Evolutionary conservation across 495 filamentous ascomycete genomes (phyloP).

Genomic region (Annulohypoxylon moriforme): DNA sequence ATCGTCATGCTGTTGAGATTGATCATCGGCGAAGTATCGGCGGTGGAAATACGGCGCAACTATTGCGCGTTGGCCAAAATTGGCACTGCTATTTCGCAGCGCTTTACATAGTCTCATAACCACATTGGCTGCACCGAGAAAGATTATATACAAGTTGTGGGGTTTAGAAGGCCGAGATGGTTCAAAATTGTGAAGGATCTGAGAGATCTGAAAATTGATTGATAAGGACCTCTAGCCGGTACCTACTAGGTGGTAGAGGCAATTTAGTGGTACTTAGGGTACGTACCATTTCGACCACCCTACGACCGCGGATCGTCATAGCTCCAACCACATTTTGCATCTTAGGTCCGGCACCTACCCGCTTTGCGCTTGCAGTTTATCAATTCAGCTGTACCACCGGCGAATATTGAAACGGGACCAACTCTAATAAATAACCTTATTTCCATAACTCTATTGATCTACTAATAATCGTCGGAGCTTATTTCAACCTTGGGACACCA

Average conservation of each 20-base stretch:
- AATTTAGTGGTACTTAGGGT: neutral
- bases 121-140: slow-evolving; percentile 30
- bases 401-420: neutral
- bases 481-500: slow-evolving; percentile 9
- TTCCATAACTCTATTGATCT: neutral
- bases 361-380: neutral
- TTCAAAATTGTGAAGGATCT: neutral
- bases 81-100: slow-evolving; percentile 40
- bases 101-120: slow-evolving; percentile 49
- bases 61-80: slow-evolving; percentile 19
- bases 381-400: slow-evolving; percentile 2
- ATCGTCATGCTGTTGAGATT: neutral
- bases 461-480: slow-evolving; percentile 4
- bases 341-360: slow-evolving; percentile 6
- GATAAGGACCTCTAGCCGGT: too few species aligned
- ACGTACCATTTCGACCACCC: neutral
- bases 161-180: neutral
- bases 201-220: neutral
- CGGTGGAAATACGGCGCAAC: slow-evolving; percentile 1
- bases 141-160: slow-evolving; percentile 1
- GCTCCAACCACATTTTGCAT: slow-evolving; percentile 7
- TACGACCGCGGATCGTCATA: slow-evolving; percentile 4
- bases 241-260: too few species aligned
- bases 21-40: slow-evolving; percentile 24
- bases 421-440: slow-evolving; percentile 4